Base-by-base conservation (phyloP, 192 early-diverging fungal species). In the Umbelopsis ramanniana region DNA sequence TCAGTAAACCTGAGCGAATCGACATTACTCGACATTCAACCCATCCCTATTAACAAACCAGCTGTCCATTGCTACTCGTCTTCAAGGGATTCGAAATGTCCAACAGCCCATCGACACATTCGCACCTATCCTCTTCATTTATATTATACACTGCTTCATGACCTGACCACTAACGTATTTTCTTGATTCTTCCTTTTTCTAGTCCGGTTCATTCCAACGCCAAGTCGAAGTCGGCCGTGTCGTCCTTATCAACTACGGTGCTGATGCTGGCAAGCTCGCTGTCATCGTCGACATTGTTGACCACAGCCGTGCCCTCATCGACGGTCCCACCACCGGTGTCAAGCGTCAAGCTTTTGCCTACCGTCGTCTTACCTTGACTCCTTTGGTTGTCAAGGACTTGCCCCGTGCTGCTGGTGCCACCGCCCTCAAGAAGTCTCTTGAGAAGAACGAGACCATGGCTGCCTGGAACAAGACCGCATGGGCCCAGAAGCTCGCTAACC, bases 211-310 rank as follows among this genome's bases (percentile, higher is more conserved):
- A 69, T 95, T 94, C 87, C 90, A 93, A 84, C 92, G 93, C 83
- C 89, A 93, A 84, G 96, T 98, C 83, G 96, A 99, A 86, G 92
- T 98, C 84, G 97, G 97, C 82, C 96, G 97, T 84, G 97, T 99
- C 68, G 96, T 99, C 80, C 87, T 97, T 72, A 76, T 99, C 78
- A 97, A 93, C 88, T 89, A 92, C 88, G 97, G 97, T 75, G 86
- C 88, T 72, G 91, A 97, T 82, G 90, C 92, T 79, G 95, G 95
- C 79, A 98, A 99, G 90, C 91, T 98, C 75, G 97, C 97, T 83
- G 94, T 96, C 79, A 94, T 99, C 85, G 94, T 98, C 72, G 98
- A 98, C 82, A 97, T 99, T 82, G 92, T 99, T 80, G 98, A 99
- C 89, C 97, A 99, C 93, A 94, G 93, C 87, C 90, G 98, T 76